Percentiles rank a stretch among this genome's conserved stretches.
These are phyloP conservation scores for Trametes coccinea DNA, from an alignment of 768 basidiomycete genomes.

Conservation along the genomic window DNA sequence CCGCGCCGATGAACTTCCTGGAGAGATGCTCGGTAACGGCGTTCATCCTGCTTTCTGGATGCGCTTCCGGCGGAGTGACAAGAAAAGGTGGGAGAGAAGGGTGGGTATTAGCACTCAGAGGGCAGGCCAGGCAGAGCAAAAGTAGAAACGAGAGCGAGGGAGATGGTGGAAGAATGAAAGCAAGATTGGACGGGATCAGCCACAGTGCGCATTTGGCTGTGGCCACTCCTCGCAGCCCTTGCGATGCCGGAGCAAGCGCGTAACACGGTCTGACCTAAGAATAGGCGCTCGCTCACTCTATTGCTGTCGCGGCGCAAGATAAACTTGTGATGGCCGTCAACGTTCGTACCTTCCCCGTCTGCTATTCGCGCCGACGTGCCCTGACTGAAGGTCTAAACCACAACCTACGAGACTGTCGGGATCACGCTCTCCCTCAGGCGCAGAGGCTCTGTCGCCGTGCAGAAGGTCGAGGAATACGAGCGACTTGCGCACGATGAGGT, in stretches of 20 bases:
- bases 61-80: neutral
- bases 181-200: constrained; percentile 12
- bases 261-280: neutral
- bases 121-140: neutral
- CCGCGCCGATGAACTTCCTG: constrained; percentile 69
- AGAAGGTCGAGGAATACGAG: neutral
- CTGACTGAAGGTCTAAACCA: neutral
- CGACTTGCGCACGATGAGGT: neutral
- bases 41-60: constrained; percentile 8
- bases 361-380: neutral
- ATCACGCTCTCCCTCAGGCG: neutral
- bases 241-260: too few species aligned
- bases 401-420: neutral
- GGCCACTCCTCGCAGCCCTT: neutral
- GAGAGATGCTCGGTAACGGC: constrained; percentile 25
- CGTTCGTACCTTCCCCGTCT: neutral
- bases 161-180: constrained; percentile 12
- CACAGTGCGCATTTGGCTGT: constrained; percentile 1
- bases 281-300: neutral
- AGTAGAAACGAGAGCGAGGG: neutral
- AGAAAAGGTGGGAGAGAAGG: neutral
- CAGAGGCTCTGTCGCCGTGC: neutral
- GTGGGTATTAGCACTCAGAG: neutral
- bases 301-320: neutral
- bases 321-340: neutral